Evolutionary conservation across 1,139 yeast genomes (phyloP), one percentile per base, ranked within the genome.

Genomic region (Scheffersomyces illinoinensis): DNA sequence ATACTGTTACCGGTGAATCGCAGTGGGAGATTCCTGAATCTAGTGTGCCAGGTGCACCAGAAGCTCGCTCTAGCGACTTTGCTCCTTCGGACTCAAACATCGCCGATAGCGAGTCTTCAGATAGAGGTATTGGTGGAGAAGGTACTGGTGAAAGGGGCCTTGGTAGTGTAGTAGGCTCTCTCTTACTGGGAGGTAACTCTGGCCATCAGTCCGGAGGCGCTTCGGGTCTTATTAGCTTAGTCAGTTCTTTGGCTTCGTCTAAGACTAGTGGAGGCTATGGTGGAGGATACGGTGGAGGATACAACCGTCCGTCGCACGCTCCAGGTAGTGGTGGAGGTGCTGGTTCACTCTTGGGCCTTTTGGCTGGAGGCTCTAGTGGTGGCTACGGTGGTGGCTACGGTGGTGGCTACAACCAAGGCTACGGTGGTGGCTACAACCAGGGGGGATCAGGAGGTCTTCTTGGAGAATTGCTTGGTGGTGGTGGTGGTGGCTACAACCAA

Each of bases 1-100:
- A 73, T 58, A 62, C 63, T 21, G 53, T 56, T 20, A 71, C 73
- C 3, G 71, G 72, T 2, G 57, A 65, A 54, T 66, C 75, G 2
- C 76, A 71, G 55, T 73, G 74, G 71, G 65, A 62, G 49, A 49
- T 55, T 6, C 65, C 65, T 47, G 47, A 6, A 18, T 54, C 26
- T 24, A 24, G 10, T 8, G 14, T 33, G 14, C 17, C 43, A 33
- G 17, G 43, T 7, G 43, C 43, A 10, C 4, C 43, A 33, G 51
- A 20, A 12, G 51, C 6, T 54, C 21, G 17, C n/a, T 19, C 48
- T 19, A 20, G 47, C 14, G 54, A 26, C 19, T 43, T 43, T 51
- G 54, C 58, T 14, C 53, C 54, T 49, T 55, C 58, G 17, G 21
- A 54, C 54, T 46, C 57, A 50, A 52, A 18, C 23, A 43, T 21